Conservation (phyloP, 2,329 filamentous ascomycete genomes). For the Monilinia vaccinii-corymbosi region DNA sequence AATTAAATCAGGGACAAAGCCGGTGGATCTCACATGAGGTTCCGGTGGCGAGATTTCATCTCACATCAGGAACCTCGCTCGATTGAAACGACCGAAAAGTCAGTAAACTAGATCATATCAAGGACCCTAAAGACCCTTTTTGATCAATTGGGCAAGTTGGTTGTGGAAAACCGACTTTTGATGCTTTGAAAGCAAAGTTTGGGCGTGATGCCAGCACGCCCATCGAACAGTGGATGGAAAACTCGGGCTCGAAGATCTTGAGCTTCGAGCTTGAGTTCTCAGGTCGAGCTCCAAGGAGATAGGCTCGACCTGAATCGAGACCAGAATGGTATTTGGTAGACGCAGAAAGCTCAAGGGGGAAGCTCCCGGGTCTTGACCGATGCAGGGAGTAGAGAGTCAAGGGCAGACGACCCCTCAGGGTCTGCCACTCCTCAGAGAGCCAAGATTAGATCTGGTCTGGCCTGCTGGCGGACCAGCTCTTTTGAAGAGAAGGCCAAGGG, state of each 20-base stretch:
- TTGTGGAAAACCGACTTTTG: background rate
- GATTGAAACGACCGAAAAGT: background rate
- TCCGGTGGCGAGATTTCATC: no score
- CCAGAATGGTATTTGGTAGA: no score
- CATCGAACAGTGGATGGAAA: slow-evolving; percentile 48
- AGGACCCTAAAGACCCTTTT: background rate
- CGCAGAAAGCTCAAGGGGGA: background rate
- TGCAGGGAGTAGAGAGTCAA: background rate
- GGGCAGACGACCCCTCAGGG: background rate
- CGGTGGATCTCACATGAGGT: no score
- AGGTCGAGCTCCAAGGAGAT: background rate
- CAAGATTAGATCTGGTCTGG: background rate
- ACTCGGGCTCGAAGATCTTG: slow-evolving; percentile 35
- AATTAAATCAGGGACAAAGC: no score
- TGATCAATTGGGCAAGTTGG: background rate
- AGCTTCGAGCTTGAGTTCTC: background rate
- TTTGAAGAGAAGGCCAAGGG: background rate
- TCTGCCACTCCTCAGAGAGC: background rate
- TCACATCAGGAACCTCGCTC: no score
- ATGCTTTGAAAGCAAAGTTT: background rate
- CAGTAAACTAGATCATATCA: background rate
- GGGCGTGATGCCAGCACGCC: slow-evolving; percentile 52
- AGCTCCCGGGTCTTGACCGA: background rate
- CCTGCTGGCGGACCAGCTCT: background rate
- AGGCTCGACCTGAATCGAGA: no score